phyloP scores from a whole-genome alignment of 495 filamentous ascomycete species.

The Xylaria venustula region DNA sequence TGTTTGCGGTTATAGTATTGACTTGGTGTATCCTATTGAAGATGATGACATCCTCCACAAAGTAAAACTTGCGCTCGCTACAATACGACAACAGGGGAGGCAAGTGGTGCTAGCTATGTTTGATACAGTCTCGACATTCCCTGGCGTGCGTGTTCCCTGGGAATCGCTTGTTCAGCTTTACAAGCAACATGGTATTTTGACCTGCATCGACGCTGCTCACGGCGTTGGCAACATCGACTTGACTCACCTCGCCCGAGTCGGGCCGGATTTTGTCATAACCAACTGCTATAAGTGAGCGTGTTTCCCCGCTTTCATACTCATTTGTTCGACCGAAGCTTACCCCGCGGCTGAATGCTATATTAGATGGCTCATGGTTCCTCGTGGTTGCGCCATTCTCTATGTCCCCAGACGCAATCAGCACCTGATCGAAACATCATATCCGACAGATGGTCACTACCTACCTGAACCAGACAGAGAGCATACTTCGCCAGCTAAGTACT shows the following conservation, averaged over 20 bases:
- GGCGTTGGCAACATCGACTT: slow-evolving; percentile 71
- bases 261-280: slow-evolving; percentile 73
- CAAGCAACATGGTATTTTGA: slow-evolving; percentile 54
- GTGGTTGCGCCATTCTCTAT: slow-evolving; percentile 72
- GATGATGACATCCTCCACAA: slow-evolving; percentile 55
- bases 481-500: slow-evolving; percentile 35
- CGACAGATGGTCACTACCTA: slow-evolving; percentile 60
- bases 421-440: slow-evolving; percentile 68
- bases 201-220: slow-evolving; percentile 70
- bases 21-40: slow-evolving; percentile 53
- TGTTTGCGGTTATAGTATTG: slow-evolving; percentile 42
- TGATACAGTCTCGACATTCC: slow-evolving; percentile 69
- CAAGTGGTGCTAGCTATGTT: slow-evolving; percentile 63
- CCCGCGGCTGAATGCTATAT: slow-evolving; percentile 59
- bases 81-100: slow-evolving; percentile 41
- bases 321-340: slow-evolving; percentile 59
- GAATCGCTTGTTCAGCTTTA: slow-evolving; percentile 62
- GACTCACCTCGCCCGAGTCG: slow-evolving; percentile 50
- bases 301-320: slow-evolving; percentile 38
- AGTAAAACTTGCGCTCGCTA: slow-evolving; percentile 48
- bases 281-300: slow-evolving; percentile 85
- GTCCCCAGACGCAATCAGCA: slow-evolving; percentile 70
- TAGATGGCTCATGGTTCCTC: slow-evolving; percentile 83
- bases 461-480: slow-evolving; percentile 14
- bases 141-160: slow-evolving; percentile 74